Evolutionary conservation across 2,329 filamentous ascomycete genomes (phyloP).

Genomic region (Cercospora zeae-maydis): DNA sequence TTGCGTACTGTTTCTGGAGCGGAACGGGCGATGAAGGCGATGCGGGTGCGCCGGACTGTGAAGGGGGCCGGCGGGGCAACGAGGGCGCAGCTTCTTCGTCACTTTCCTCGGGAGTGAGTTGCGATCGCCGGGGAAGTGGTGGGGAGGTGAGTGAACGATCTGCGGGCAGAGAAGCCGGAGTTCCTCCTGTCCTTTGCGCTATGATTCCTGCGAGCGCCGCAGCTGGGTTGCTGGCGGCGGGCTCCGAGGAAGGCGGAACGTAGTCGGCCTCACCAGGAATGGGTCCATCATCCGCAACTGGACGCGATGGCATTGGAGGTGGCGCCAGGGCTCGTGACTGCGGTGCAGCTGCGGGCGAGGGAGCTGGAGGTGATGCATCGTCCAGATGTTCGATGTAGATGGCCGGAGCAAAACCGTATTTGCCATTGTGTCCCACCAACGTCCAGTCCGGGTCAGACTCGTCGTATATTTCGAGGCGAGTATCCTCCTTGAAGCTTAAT

Average conservation of each 20-base stretch:
- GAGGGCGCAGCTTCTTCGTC: slow-evolving; percentile 62
- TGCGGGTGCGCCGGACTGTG: slow-evolving; percentile 31
- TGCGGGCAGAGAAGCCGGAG: slow-evolving; percentile 24
- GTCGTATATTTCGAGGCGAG: slow-evolving; percentile 79
- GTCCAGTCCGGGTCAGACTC: slow-evolving; percentile 94
- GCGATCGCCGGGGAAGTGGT: slow-evolving; percentile 52
- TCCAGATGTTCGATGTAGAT: slow-evolving; percentile 84
- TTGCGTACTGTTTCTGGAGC: slow-evolving; percentile 36
- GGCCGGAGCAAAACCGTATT: slow-evolving; percentile 90
- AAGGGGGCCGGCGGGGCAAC: slow-evolving; percentile 61
- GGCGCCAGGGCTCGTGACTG: slow-evolving; percentile 27
- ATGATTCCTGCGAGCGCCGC: slow-evolving; percentile 56
- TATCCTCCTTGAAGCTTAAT: slow-evolving; percentile 89
- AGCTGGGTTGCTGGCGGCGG: slow-evolving; percentile 48
- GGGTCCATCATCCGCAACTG: slow-evolving; percentile 36
- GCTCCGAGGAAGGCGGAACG: slow-evolving; percentile 43
- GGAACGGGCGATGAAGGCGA: slow-evolving; percentile 49
- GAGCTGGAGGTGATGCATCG: slow-evolving; percentile 43
- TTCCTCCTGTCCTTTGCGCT: slow-evolving; percentile 45
- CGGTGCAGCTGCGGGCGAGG: slow-evolving; percentile 43
- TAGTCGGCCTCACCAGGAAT: slow-evolving; percentile 42
- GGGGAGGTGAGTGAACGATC: slow-evolving; percentile 45
- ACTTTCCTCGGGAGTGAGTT: slow-evolving; percentile 64
- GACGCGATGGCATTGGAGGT: slow-evolving; percentile 42
- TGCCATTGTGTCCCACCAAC: slow-evolving; percentile 74